Base-by-base conservation (phyloP, 2,329 filamentous ascomycete genomes). In the Talaromyces pinophilus region DNA sequence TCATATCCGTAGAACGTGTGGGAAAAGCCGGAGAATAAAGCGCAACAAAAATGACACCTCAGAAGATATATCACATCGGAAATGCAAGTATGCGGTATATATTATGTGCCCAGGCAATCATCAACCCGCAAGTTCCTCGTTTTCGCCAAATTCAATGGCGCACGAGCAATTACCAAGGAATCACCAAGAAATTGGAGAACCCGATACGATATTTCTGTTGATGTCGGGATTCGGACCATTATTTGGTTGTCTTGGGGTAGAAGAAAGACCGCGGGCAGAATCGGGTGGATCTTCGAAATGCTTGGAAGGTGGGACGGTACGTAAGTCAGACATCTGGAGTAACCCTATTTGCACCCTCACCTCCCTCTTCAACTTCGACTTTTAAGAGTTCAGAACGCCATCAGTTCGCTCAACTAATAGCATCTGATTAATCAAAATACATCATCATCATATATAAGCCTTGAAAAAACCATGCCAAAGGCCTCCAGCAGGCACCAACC, bases 201-300 rank as follows among this genome's bases (percentile, higher is more conserved):
- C 38, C 7, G 38, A 60, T n/a, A 30, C 13, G 33, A 40, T 13
- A 5, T 15, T 19, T 22, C 3, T 30, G 7, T 5, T 11, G 25
- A 25, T 11, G 6, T 33, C 19, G 38, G 57, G 22, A 28, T 17
- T 40, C 19, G 35, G 35, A 15, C 35, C 35, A 38, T 38, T 38
- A 38, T 38, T 38, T 13, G 54, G 59, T 46, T 25, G 15, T 30
- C 35, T 19, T 28, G 30, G 30, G 46, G 25, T 25, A 6, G 19
- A 48, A 48, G 48, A 38, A 40, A 57, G n/a, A 54, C 25, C 33
- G 38, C 62, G 62, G 62, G 62, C 62, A 59, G 62, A 64, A 64
- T 50, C 62, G 62, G 62, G 62, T 46, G 35, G 60, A 50, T 52
- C 22, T 10, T 30, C 48, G 46, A 54, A 55, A n/a, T 52, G 48